phyloP scores from a whole-genome alignment of 345 rosid genomes.

The Gossypium bickii region DNA sequence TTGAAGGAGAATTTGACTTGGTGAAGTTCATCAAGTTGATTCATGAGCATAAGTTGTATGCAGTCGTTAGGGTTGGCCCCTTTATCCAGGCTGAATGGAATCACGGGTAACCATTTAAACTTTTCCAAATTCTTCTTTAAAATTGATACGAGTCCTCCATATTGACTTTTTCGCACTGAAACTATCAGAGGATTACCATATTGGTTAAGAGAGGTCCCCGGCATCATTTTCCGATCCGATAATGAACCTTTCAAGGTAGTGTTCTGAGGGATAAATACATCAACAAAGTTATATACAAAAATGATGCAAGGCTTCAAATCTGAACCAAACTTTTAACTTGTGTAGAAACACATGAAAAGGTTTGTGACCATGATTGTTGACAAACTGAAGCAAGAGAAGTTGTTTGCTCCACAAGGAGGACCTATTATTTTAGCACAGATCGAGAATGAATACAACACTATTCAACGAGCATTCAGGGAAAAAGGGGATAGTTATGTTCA shows the following conservation, averaged over 20 bases:
- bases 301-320: background rate
- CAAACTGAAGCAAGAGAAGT: constrained; percentile 39
- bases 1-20: constrained; percentile 62
- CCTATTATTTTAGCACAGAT: constrained; percentile 79
- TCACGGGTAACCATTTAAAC: constrained; percentile 56
- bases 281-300: background rate
- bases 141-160: background rate
- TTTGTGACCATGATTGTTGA: constrained; percentile 39
- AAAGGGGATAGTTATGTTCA: constrained; percentile 53
- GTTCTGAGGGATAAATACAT: too few species aligned
- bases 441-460: constrained; percentile 81
- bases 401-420: constrained; percentile 77
- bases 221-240: constrained; percentile 66
- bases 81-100: constrained; percentile 97
- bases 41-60: constrained; percentile 54
- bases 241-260: constrained; percentile 79
- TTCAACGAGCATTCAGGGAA: constrained; percentile 60
- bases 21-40: constrained; percentile 70
- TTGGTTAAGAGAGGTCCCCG: constrained; percentile 76
- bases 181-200: constrained; percentile 74
- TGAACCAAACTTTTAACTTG: background rate
- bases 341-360: constrained; percentile 53
- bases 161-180: background rate
- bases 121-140: background rate
- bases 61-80: constrained; percentile 72